Evolutionary conservation across 2,329 filamentous ascomycete species (phyloP).

Genomic region (Leptosphaerulina australis): DNA sequence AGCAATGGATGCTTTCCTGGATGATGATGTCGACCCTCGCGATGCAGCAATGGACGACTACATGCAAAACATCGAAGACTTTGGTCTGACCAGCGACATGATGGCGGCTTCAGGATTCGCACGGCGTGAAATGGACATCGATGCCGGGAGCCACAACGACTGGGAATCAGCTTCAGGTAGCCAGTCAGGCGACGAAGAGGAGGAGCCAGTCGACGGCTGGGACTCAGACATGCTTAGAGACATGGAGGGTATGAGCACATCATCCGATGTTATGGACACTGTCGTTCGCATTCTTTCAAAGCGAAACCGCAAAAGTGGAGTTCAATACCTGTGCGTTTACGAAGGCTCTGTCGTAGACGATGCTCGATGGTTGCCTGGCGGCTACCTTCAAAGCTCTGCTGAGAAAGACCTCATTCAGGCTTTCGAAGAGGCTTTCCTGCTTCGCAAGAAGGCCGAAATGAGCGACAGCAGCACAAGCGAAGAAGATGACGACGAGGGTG

Average conservation of each 20-base stretch:
- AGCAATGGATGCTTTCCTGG: constrained; percentile 30
- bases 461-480: constrained; percentile 31
- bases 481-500: constrained; percentile 17
- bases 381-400: constrained; percentile 28
- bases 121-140: constrained; percentile 44
- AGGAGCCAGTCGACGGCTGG: constrained; percentile 46
- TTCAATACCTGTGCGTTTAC: constrained; percentile 61
- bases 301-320: constrained; percentile 52
- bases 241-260: constrained; percentile 58
- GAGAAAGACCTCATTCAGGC: constrained; percentile 37
- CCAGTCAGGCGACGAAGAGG: constrained; percentile 19
- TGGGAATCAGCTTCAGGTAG: constrained; percentile 33
- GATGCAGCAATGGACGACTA: constrained; percentile 67
- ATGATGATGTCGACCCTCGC: constrained; percentile 27
- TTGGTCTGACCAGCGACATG: constrained; percentile 46
- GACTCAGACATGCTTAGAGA: constrained; percentile 54
- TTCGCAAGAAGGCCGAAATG: constrained; percentile 23
- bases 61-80: constrained; percentile 67
- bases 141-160: constrained; percentile 41
- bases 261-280: constrained; percentile 53
- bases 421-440: constrained; percentile 32
- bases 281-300: constrained; percentile 55
- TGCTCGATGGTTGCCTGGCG: constrained; percentile 56
- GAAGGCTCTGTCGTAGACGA: constrained; percentile 53
- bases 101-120: constrained; percentile 34